These are phyloP conservation scores for Gracilariopsis chorda DNA, from an alignment of 23 red algal genomes.

Conservation along the genomic window DNA sequence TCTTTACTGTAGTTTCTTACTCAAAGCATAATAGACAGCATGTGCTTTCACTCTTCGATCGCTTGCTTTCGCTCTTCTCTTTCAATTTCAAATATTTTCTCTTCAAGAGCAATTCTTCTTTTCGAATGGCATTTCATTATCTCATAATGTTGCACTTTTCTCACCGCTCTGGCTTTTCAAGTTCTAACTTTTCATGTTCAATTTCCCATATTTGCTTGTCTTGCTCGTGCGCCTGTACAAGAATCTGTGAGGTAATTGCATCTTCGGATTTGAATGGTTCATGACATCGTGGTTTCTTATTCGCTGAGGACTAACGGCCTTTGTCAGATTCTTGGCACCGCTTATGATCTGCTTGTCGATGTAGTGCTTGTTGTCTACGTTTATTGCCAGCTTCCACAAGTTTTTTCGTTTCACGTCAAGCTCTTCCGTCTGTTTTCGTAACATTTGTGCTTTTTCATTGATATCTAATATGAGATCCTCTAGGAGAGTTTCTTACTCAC, in stretches of 20 bases:
- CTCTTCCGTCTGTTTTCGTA: not conserved
- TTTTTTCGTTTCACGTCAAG: not conserved
- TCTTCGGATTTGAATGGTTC: not conserved
- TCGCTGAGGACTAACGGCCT: not conserved
- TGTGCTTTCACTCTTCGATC: not conserved
- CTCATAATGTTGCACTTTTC: not conserved
- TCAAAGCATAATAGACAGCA: too few relatives aligned
- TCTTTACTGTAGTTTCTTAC: too few relatives aligned
- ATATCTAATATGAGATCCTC: constrained; percentile 37
- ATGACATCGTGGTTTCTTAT: not conserved
- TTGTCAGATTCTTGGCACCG: not conserved
- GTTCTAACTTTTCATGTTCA: not conserved
- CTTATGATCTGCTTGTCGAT: not conserved
- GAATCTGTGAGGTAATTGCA: not conserved
- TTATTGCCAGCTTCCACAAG: not conserved
- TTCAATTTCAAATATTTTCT: constrained; percentile 7
- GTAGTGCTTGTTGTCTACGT: not conserved
- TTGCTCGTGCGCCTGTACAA: not conserved
- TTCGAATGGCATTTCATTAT: not conserved
- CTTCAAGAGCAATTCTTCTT: not conserved
- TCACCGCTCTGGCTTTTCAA: not conserved
- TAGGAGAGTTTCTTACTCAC: not conserved
- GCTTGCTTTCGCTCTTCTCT: not conserved
- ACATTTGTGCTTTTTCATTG: not conserved
- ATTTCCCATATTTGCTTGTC: not conserved